Base-by-base conservation (phyloP, 148 eudicot species). In the Persicaria maculosa region DNA sequence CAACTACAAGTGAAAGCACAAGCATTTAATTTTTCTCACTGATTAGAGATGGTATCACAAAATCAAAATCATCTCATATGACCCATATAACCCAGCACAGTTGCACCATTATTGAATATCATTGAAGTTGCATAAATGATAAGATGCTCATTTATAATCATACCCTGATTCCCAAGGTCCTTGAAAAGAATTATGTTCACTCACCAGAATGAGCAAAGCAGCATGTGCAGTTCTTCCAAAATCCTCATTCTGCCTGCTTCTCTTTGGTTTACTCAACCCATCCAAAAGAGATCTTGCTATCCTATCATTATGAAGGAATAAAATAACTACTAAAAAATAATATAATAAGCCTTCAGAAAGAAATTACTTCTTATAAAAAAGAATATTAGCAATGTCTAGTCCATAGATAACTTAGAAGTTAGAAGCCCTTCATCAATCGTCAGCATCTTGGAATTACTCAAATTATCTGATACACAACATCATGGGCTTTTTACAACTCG, bases 181-280 rank as follows among this genome's bases (percentile, higher is more conserved):
- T 65, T 36, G 17, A 65, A 19, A 71, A 17, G 54, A 19, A 71
- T 15, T 19, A 48, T 45, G 15, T 54, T 74, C 57, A 82, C 95
- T 82, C 62, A 91, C 97, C 91, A 91, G 86, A 78, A 90, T 78
- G 54, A 86, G 12, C 78, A 84, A 59, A 52, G 97, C 88, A 74
- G 81, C 71, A 71, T 78, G 82, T 43, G 76, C 84, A 77, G 81
- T 79, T 47, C 79, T 86, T 75, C 81, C 80, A 74, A n/a, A 43
- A 53, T 62, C 69, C 71, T 74, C 69, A 19, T 55, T 76, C 17
- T 76, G 74, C 50, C 75, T 72, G 10, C 72, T 86, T 78, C 73
- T 81, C 77, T 79, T 82, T 50, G 79, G 77, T 76, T 79, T 83
- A 31, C 72, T 65, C 17, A 72, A 80, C 25, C 78, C 82, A 74